A percentile compares a stretch with the other conserved stretches of the same genome.
Conservation (phyloP, 2,329 filamentous ascomycete genomes). For the Cordyceps fumosorosea region DNA sequence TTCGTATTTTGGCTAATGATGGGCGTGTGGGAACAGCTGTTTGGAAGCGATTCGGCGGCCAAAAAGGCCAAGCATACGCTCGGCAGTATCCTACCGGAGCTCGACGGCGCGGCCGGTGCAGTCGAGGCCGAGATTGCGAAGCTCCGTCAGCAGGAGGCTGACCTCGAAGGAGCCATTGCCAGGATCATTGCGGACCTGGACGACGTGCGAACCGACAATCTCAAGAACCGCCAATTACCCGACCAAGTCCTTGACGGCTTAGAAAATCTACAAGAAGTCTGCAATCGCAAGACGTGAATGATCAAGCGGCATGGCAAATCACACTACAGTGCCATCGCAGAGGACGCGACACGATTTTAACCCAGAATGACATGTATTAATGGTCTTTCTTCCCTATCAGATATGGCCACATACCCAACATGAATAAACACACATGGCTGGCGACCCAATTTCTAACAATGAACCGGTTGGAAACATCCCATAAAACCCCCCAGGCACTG, state of each 20-base stretch:
- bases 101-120: constrained; percentile 59
- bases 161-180: constrained; percentile 54
- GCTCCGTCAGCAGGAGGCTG: constrained; percentile 58
- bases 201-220: constrained; percentile 73
- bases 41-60: constrained; percentile 41
- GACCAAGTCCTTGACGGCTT: constrained; percentile 64
- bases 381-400: constrained; percentile 10
- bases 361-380: constrained; percentile 13
- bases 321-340: not conserved
- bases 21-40: constrained; percentile 42
- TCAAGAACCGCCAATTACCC: constrained; percentile 56
- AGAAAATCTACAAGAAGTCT: constrained; percentile 48
- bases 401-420: constrained; percentile 8
- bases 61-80: constrained; percentile 52
- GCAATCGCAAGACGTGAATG: constrained; percentile 40
- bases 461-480: constrained; percentile 9
- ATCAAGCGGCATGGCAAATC: too few relatives aligned
- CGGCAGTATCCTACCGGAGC: constrained; percentile 57
- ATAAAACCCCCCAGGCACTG: not conserved
- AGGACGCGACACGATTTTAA: not conserved
- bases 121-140: constrained; percentile 62
- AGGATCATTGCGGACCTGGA: constrained; percentile 67
- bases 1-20: not conserved
- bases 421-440: not conserved
- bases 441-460: constrained; percentile 17